phyloP scores from a whole-genome alignment of 2,329 filamentous ascomycete species.

The Beauveria caledonica region DNA sequence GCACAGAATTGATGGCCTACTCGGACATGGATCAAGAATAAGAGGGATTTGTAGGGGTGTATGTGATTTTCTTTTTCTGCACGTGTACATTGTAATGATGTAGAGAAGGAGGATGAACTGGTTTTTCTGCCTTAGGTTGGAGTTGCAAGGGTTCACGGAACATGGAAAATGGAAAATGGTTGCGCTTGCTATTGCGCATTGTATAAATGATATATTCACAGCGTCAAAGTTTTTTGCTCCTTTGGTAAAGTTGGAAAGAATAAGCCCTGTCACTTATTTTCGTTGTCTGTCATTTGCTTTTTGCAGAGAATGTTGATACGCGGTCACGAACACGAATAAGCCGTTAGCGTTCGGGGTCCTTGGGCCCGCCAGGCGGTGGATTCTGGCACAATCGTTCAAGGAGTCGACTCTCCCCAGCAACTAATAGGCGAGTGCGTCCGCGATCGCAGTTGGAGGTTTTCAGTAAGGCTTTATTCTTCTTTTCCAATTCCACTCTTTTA shows the following conservation, averaged over 20 bases:
- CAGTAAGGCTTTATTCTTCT: neutral
- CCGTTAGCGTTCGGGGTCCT: slow-evolving; percentile 1
- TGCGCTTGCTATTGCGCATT: neutral
- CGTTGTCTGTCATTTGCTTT: too few relatives aligned
- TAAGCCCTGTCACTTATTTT: neutral
- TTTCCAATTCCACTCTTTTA: neutral
- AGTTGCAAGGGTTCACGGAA: neutral
- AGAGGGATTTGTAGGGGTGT: neutral
- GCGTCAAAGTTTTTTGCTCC: neutral
- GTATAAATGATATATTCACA: neutral
- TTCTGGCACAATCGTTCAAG: slow-evolving; percentile 17
- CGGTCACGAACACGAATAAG: slow-evolving; percentile 10
- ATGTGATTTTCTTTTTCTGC: neutral
- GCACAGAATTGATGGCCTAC: slow-evolving; percentile 29
- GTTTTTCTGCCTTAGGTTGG: neutral
- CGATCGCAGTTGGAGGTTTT: neutral
- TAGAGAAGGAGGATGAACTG: neutral
- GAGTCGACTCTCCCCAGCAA: neutral
- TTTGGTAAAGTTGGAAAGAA: neutral
- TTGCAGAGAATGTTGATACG: too few relatives aligned
- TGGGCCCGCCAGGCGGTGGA: slow-evolving; percentile 21
- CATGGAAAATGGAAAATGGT: neutral
- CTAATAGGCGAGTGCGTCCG: neutral
- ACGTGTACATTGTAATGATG: slow-evolving; percentile 10
- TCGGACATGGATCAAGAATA: slow-evolving; percentile 26